Evolutionary conservation across 148 eudicot species (phyloP), one percentile per base, ranked within the genome.

Genomic region (Cornus florida): DNA sequence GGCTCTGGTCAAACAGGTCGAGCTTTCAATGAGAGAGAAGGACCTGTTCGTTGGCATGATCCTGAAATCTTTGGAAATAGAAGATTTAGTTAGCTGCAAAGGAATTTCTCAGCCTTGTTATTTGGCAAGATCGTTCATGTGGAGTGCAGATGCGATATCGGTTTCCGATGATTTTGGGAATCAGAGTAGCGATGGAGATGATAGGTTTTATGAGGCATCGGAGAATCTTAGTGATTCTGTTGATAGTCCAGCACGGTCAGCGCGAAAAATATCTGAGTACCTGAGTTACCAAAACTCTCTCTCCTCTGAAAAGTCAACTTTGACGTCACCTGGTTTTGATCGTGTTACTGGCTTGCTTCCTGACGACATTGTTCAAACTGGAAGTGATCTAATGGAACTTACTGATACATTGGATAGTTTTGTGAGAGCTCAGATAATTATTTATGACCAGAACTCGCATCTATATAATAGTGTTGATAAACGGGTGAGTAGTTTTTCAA

Each of bases 21-120:
- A 96, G 75, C 83, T 93, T 76, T 90, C 94, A 10, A 87, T 92
- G 39, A 90, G 87, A 81, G 97, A 72, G 59, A 90, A 84, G 85
- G 98, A 96, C 83, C 92, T 96, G 87, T 91, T 92, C 86, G 86
- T 96, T 71, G 99, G 99, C 64, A 92, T 92, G 73, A 87, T 96
- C 59, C 89, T 96, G 76, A 91, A 92, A 82, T 92, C 98, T 23
- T 87, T 96, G 82, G 99, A 96, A 87, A 81, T 96, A 66, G 99
- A 92, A 85, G 99, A 96, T 85, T 83, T 93, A 85, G 90, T 93
- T 73, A 86, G 91, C 84, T 72, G 83, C 75, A 83, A 81, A 68
- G 85, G 90, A 72, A 76, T 53, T 50, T 82, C 91, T 76, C 89
- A 76, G 70, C 87, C 89, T 41, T 84, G 89, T 71, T 96, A 86